Evolutionary conservation across 148 eudicot genomes (phyloP), one percentile per base, ranked within the genome.

Genomic region (Silene latifolia): DNA sequence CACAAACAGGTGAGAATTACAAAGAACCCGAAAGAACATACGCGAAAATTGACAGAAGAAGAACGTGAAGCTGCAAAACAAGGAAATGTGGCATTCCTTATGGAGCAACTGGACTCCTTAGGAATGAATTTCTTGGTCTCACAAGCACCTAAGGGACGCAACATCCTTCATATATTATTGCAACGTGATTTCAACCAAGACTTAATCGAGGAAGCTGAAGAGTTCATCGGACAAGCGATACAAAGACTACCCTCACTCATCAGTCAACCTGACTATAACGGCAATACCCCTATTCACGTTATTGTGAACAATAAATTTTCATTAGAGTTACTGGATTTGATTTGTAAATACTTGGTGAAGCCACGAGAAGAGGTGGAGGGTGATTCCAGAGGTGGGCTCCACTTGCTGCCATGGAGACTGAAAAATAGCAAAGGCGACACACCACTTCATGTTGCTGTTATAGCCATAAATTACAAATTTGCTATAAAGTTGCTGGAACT

Each of bases 111-210:
- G 61, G 18, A 8, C 9, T 48, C 17, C 19, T 12, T 51, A 4
- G 77, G 53, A 48, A 8, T 13, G 18, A 21, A 27, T 48, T 74
- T 74, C 44, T 51, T 47, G 32, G 17, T 0, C 25, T 64, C 77
- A 27, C 71, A 19, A 65, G 24, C 68, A 27, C 17, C 71, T 0
- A 29, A 18, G 11, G 77, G 54, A 48, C 15, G 15, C 54, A 48
- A 48, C 54, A 48, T 48, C 54, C 54, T 48, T 48, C 54, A 48
- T 39, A 42, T 39, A 42, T n/a, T 67, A 14, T n/a, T 67, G 70
- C 12, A 19, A 20, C 3, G 25, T 14, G 2, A 9, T 3, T n/a
- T n/a, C 10, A 14, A 35, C 1, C 7, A 35, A 35, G 53, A 42
- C 2, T 5, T 48, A 14, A 7, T 48, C 17, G 17, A 58, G 4